Conservation (phyloP, 2,329 filamentous ascomycete genomes). For the Fusarium sp. region DNA sequence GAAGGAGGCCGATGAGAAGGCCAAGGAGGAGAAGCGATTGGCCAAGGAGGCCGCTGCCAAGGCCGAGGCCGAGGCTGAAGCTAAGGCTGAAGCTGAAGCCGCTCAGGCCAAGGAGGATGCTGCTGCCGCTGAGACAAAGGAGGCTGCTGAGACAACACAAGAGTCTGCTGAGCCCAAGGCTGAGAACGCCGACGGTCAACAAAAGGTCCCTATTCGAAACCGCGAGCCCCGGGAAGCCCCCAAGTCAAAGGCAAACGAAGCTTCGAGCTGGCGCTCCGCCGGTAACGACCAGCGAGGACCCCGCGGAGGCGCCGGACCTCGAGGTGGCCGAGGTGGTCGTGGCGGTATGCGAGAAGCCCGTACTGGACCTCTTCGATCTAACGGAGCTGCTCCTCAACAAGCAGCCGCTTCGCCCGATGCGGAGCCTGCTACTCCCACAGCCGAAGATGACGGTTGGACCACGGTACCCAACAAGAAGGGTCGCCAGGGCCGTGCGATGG, state of each 20-base stretch:
- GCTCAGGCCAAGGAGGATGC: constrained; percentile 46
- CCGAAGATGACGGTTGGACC: constrained; percentile 72
- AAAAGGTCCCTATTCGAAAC: constrained; percentile 58
- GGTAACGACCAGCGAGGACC: constrained; percentile 60
- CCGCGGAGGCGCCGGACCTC: constrained; percentile 60
- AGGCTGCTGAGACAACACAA: constrained; percentile 44
- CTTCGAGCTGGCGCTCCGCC: constrained; percentile 69
- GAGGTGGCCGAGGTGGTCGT: constrained; percentile 54
- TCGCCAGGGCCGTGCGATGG: constrained; percentile 49
- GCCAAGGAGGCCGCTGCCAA: constrained; percentile 68
- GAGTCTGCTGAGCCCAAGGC: constrained; percentile 40
- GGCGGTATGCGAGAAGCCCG: constrained; percentile 58
- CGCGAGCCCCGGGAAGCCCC: constrained; percentile 55
- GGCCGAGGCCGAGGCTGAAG: constrained; percentile 52
- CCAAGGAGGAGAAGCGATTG: constrained; percentile 76
- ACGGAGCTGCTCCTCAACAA: constrained; percentile 58
- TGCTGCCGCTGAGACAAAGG: constrained; percentile 48
- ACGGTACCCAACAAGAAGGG: constrained; percentile 60
- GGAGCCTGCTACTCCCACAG: constrained; percentile 54
- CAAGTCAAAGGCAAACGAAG: constrained; percentile 67
- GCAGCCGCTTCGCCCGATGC: constrained; percentile 50
- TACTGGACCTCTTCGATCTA: constrained; percentile 56
- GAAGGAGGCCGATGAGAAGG: constrained; percentile 87
- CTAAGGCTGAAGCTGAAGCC: constrained; percentile 46
- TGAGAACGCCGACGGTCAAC: constrained; percentile 55